Conservation (phyloP, 495 filamentous ascomycete species). For the Aspergillus steynii region DNA sequence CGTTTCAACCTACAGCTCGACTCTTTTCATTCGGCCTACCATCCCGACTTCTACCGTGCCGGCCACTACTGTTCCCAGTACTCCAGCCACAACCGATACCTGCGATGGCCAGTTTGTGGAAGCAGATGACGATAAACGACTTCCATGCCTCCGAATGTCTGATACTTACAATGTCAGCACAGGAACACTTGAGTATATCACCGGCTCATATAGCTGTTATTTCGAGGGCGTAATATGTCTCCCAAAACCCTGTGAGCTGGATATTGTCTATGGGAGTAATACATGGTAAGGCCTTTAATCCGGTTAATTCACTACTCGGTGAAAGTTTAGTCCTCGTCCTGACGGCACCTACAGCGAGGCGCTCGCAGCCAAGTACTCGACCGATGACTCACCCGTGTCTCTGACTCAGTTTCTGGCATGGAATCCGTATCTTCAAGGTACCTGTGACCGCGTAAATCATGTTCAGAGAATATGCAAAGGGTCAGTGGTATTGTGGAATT, state of each 20-base stretch:
- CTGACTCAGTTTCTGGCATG: slow-evolving; percentile 8
- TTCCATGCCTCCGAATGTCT: background rate
- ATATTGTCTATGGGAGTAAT: slow-evolving; percentile 1
- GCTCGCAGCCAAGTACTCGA: slow-evolving; percentile 5
- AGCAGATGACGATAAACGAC: slow-evolving; percentile 1
- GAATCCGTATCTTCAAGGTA: slow-evolving; percentile 6
- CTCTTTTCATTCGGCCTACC: slow-evolving; percentile 10
- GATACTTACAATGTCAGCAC: slow-evolving; percentile 10
- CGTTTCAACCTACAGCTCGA: slow-evolving; percentile 7
- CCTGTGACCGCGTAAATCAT: background rate
- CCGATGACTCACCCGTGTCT: slow-evolving; percentile 1
- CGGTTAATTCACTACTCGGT: background rate
- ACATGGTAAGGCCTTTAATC: slow-evolving; percentile 9
- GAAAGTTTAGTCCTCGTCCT: background rate
- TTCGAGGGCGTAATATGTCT: background rate
- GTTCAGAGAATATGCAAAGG: slow-evolving; percentile 6
- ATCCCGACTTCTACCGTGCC: slow-evolving; percentile 10
- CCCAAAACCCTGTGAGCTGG: slow-evolving; percentile 6
- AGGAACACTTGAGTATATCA: slow-evolving; percentile 1
- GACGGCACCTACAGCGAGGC: slow-evolving; percentile 4
- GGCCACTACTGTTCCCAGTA: slow-evolving; percentile 5
- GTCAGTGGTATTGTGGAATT: background rate
- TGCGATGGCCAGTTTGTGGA: slow-evolving; percentile 7
- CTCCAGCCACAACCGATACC: slow-evolving; percentile 4
- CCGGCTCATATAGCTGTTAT: background rate